Base-by-base conservation (phyloP, 2,329 filamentous ascomycete species). In the Diaporthe sp. region DNA sequence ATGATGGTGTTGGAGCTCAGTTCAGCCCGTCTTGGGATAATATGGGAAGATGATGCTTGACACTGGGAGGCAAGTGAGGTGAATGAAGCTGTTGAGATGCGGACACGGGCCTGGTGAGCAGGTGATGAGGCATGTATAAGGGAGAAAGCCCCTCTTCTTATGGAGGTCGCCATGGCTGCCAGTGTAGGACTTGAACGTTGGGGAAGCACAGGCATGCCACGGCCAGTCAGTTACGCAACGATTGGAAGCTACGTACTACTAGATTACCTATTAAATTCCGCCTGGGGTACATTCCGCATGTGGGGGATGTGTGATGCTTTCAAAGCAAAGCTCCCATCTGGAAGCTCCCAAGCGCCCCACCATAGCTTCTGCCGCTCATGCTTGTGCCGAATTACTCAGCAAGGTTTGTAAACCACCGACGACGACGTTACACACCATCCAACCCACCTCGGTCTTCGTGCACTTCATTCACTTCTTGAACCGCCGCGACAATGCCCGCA, bases 341-440 rank as follows among this genome's bases (percentile, higher is more conserved):
- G 39, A 65, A 65, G 42, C n/a, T 65, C 25, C 61, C 61, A 59
- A 4, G 57, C 57, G 57, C 57, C 57, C 57, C 57, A 59, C 57
- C 57, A 39, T 39, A 59, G 57, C 57, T 39, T 12, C 57, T 22
- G 57, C 22, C 6, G 57, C 57, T 25, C 7, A 31, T 13, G 8
- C 31, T 49, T 8, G 19, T 9, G 17, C 17, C 31, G 19, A 34
- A 59, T 37, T 37, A 39, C 57, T 37, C 55, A 34, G 22, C 34
- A 39, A 7, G 10, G 28, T 34, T 37, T 67, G 62, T 44, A 37
- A 51, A 9, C 25, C 44, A 15, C 22, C 39, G n/a, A 44, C 57
- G 55, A 59, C 31, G 19, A 37, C 31, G 31, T 37, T 31, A 34
- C 17, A 58, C 28, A 19, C 15, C 8, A 61, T 42, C 13, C 22